These are phyloP conservation scores for Solanum acaule DNA, from an alignment of 257 asterid species.

Conservation along the genomic window DNA sequence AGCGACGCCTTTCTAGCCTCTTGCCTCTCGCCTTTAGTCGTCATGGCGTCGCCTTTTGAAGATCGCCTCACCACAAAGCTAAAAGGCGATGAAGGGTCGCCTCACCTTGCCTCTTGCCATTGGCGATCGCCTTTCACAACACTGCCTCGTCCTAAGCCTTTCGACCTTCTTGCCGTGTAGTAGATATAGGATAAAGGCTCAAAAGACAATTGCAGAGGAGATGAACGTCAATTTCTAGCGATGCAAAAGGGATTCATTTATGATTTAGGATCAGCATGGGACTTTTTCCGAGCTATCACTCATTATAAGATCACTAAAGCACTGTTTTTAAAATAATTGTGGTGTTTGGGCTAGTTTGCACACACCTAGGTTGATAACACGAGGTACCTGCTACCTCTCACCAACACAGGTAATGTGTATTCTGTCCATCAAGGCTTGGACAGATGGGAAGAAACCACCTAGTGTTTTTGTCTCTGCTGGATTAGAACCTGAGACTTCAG, in stretches of 20 bases:
- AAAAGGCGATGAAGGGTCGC: no score
- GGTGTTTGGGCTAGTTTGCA: background rate
- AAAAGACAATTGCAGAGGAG: background rate
- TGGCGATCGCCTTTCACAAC: no score
- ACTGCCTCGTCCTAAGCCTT: background rate
- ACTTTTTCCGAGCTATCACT: background rate
- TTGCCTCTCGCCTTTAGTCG: no score
- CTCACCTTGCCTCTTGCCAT: no score
- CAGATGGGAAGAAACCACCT: background rate
- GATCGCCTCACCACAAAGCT: no score
- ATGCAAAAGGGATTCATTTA: background rate
- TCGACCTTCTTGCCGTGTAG: background rate
- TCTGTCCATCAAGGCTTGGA: background rate
- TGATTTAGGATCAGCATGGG: background rate
- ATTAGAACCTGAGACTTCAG: background rate
- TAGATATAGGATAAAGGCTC: background rate
- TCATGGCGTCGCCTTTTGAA: no score
- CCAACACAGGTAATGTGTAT: background rate
- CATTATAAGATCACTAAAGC: background rate
- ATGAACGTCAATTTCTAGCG: background rate
- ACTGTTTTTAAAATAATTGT: background rate
- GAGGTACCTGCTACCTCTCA: background rate
- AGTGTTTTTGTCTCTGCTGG: conserved; percentile 11
- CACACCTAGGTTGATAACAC: background rate
- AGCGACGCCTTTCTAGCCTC: no score